phyloP scores from a whole-genome alignment of 768 basidiomycete genomes.

The Russula olivacea region DNA sequence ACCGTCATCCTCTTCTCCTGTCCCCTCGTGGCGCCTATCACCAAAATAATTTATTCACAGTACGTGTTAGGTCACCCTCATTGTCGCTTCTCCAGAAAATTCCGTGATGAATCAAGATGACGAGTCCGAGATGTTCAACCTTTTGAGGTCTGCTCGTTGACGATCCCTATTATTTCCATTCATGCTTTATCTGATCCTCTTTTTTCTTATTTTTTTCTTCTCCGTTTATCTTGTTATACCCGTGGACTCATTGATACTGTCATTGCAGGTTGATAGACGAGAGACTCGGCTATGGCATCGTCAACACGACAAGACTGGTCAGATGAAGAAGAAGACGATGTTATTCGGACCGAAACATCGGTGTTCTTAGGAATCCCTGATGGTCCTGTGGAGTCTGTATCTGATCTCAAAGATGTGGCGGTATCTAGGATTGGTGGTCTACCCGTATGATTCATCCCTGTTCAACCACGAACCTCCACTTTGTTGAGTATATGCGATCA shows the following conservation, averaged over 20 bases:
- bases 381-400: slow-evolving; percentile 50
- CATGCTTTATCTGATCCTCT: slow-evolving; percentile 77
- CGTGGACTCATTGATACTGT: slow-evolving; percentile 22
- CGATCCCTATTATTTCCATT: slow-evolving; percentile 75
- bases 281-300: slow-evolving; percentile 35
- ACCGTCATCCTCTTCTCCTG: not conserved
- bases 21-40: slow-evolving; percentile 1
- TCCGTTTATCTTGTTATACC: slow-evolving; percentile 4
- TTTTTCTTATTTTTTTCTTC: slow-evolving; percentile 25
- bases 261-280: not conserved
- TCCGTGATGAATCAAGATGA: slow-evolving; percentile 49
- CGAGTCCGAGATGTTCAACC: slow-evolving; percentile 69
- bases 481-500: slow-evolving; percentile 37
- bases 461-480: slow-evolving; percentile 40
- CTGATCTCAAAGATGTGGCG: slow-evolving; percentile 66
- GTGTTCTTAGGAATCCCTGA: slow-evolving; percentile 80
- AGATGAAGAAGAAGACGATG: slow-evolving; percentile 66
- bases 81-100: not conserved
- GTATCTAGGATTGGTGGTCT: slow-evolving; percentile 87
- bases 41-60: not conserved
- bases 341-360: slow-evolving; percentile 55
- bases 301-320: slow-evolving; percentile 62
- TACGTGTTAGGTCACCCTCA: slow-evolving; percentile 7
- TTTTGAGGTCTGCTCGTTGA: slow-evolving; percentile 46
- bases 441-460: slow-evolving; percentile 70